Percentiles rank a stretch among this genome's conserved stretches.
Conservation (phyloP, 2,329 filamentous ascomycete species). For the Trichoderma simmonsii region DNA sequence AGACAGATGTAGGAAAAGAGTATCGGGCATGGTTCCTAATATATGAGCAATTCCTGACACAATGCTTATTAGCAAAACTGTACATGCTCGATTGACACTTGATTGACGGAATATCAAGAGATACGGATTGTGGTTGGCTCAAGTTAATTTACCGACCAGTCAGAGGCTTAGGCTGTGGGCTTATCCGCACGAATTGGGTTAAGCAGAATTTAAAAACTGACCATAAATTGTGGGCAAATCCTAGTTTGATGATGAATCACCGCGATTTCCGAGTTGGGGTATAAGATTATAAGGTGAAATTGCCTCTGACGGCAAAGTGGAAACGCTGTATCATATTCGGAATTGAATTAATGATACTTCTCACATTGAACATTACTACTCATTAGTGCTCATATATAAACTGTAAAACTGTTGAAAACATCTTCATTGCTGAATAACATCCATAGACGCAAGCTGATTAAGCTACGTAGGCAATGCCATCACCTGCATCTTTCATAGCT, state of each 20-base stretch:
- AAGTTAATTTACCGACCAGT: neutral
- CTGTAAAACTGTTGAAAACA: accelerated
- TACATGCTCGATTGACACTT: no score
- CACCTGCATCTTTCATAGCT: no score
- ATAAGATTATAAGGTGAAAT: neutral
- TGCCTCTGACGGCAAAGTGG: neutral
- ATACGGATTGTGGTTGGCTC: neutral
- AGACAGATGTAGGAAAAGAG: neutral
- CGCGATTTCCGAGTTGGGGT: neutral
- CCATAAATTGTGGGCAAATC: neutral
- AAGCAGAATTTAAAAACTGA: neutral
- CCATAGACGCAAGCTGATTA: no score
- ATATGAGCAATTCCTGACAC: neutral
- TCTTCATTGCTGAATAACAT: no score
- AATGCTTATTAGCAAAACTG: neutral
- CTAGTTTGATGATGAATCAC: neutral
- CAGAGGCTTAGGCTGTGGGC: neutral
- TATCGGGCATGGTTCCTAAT: neutral
- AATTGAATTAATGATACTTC: neutral
- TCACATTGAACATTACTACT: no score
- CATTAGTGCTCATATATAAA: no score
- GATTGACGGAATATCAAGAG: no score
- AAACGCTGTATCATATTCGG: no score
- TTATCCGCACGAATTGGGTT: neutral
- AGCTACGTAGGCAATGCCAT: no score